phyloP scores from a whole-genome alignment of 2,329 filamentous ascomycete genomes.

The Ascochyta clinopodiicola region DNA sequence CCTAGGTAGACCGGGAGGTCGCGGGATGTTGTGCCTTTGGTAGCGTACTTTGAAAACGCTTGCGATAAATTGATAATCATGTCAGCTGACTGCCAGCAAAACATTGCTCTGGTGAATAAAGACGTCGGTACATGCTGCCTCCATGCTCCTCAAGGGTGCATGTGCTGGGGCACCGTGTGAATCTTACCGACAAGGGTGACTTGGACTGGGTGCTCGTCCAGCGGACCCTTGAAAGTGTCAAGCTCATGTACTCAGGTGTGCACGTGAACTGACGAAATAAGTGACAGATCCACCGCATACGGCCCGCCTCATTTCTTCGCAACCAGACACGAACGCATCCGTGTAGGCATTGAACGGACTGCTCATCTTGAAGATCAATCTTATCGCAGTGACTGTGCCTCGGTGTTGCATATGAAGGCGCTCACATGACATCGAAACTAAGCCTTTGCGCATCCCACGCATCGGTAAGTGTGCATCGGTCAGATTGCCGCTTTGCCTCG shows the following conservation, averaged over 20 bases:
- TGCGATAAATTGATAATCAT: not conserved
- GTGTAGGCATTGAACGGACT: not conserved
- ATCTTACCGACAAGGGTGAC: not conserved
- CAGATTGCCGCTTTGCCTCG: conserved; percentile 18
- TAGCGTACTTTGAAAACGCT: not conserved
- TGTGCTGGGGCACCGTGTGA: not conserved
- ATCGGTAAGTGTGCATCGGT: conserved; percentile 27
- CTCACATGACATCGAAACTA: conserved; percentile 18
- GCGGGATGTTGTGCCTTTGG: not conserved
- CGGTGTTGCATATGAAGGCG: conserved; percentile 1
- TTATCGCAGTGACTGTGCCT: conserved; percentile 6
- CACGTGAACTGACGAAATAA: not conserved
- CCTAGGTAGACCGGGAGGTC: not conserved
- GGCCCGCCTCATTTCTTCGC: not conserved
- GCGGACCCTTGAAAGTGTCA: not conserved
- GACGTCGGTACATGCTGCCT: not conserved
- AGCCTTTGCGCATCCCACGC: conserved; percentile 11
- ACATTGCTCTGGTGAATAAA: conserved; percentile 1
- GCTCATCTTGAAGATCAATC: not conserved
- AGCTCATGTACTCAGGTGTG: not conserved
- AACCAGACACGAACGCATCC: not conserved
- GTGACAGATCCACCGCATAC: conserved; percentile 1
- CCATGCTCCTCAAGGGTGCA: not conserved
- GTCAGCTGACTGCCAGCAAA: not conserved
- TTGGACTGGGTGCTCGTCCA: not conserved